A percentile compares a stretch with the other conserved stretches of the same genome.
phyloP scores from a whole-genome alignment of 345 rosid genomes.

The Ailanthus altissimus region DNA sequence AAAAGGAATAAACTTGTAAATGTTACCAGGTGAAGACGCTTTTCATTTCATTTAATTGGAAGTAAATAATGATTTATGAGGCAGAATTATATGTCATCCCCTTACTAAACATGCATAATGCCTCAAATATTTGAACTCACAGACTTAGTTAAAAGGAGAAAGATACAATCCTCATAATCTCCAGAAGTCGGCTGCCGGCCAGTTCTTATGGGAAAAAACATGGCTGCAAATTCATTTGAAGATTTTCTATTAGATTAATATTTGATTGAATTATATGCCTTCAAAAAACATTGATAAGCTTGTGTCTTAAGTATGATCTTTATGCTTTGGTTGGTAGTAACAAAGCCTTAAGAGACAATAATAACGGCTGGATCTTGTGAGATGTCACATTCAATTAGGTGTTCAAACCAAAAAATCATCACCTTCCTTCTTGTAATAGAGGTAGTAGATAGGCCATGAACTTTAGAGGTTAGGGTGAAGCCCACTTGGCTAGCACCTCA shows the following conservation, averaged over 20 bases:
- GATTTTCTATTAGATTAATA: background rate
- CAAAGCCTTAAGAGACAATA: background rate
- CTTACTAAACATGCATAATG: background rate
- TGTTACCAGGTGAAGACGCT: background rate
- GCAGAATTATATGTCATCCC: background rate
- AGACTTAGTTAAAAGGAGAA: no score
- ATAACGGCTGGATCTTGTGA: background rate
- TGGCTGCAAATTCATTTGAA: background rate
- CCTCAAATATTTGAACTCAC: background rate
- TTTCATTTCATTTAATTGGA: background rate
- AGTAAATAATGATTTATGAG: background rate
- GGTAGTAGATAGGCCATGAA: background rate
- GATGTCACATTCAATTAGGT: slow-evolving; percentile 12
- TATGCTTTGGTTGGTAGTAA: slow-evolving; percentile 3
- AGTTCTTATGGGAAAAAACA: background rate
- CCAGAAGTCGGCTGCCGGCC: background rate
- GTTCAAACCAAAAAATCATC: slow-evolving; percentile 3
- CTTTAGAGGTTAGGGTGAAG: no score
- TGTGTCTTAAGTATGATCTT: background rate
- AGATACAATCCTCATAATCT: no score
- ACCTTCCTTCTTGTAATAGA: background rate
- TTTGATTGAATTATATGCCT: background rate
- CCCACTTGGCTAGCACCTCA: no score
- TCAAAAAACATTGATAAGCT: background rate
- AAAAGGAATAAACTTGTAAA: no score